These are phyloP conservation scores for Calonectria ilicicola DNA, from an alignment of 2,329 filamentous ascomycete genomes.

Conservation along the genomic window DNA sequence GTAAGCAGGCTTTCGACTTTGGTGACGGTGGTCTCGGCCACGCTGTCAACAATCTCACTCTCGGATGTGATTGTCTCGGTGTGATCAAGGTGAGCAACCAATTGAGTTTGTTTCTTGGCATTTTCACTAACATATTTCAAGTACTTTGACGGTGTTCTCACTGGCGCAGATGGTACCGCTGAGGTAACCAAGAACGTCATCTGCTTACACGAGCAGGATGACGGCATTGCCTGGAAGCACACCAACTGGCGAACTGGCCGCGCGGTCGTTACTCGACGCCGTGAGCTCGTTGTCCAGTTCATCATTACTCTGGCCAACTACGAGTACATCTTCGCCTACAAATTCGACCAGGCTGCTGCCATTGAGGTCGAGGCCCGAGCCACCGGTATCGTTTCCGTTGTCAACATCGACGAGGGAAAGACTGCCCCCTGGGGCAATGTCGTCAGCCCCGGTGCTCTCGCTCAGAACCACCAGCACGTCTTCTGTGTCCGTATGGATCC, in stretches of 20 bases:
- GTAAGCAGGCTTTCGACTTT: conserved; percentile 78
- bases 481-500: conserved; percentile 74
- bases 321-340: conserved; percentile 61
- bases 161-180: conserved; percentile 42
- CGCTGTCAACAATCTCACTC: conserved; percentile 73
- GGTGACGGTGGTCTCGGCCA: conserved; percentile 75
- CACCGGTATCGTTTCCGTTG: conserved; percentile 57
- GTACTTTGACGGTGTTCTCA: conserved; percentile 52
- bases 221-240: conserved; percentile 72
- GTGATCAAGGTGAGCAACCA: conserved; percentile 57
- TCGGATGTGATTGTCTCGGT: conserved; percentile 78
- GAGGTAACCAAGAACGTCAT: conserved; percentile 59
- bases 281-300: conserved; percentile 70
- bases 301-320: conserved; percentile 74
- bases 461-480: conserved; percentile 76
- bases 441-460: conserved; percentile 70
- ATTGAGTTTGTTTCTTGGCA: background rate
- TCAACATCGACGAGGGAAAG: conserved; percentile 66
- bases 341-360: conserved; percentile 65
- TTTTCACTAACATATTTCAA: conserved; percentile 15
- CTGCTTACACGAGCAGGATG: conserved; percentile 49
- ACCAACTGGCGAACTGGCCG: conserved; percentile 68
- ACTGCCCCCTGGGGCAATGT: conserved; percentile 68
- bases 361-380: conserved; percentile 48
- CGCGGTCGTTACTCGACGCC: conserved; percentile 65